These are phyloP conservation scores for Pythium folliculosum DNA, from an alignment of 352 stramenopile genomes.

Conservation along the genomic window DNA sequence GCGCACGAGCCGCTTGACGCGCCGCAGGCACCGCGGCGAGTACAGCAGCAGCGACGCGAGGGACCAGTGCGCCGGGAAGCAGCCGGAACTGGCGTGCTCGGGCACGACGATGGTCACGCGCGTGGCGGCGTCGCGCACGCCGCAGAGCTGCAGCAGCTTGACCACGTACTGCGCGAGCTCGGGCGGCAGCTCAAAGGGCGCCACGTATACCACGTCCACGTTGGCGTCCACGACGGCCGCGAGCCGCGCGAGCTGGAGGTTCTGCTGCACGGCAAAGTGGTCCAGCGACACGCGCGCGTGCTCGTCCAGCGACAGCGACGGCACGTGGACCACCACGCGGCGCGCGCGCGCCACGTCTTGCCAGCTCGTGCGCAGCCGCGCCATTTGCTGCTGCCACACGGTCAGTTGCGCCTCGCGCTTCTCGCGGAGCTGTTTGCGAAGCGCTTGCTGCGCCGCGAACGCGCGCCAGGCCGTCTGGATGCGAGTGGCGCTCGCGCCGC, in stretches of 20 bases:
- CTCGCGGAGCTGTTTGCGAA: slow-evolving; percentile 42
- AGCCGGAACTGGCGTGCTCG: slow-evolving; percentile 62
- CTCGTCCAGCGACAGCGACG: slow-evolving; percentile 79
- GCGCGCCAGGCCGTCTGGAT: slow-evolving; percentile 70
- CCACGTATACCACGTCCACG: slow-evolving; percentile 89
- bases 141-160: slow-evolving; percentile 84
- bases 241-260: slow-evolving; percentile 80
- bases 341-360: slow-evolving; percentile 43
- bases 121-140: slow-evolving; percentile 49
- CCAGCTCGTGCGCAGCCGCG: slow-evolving; percentile 53
- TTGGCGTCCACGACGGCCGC: slow-evolving; percentile 66
- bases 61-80: slow-evolving; percentile 81
- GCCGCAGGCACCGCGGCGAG: slow-evolving; percentile 75
- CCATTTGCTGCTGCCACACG: slow-evolving; percentile 54
- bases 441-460: slow-evolving; percentile 43
- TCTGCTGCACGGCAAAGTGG: slow-evolving; percentile 77
- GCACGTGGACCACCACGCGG: slow-evolving; percentile 80
- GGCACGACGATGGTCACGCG: slow-evolving; percentile 85
- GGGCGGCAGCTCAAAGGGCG: slow-evolving; percentile 71
- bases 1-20: slow-evolving; percentile 57
- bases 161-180: slow-evolving; percentile 84
- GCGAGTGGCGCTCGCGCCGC: slow-evolving; percentile 42
- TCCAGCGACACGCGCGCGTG: slow-evolving; percentile 58
- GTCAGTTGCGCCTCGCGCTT: slow-evolving; percentile 40
- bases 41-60: slow-evolving; percentile 82